Conservation (phyloP, 345 rosid species). For the Mallotus nudiflorus region DNA sequence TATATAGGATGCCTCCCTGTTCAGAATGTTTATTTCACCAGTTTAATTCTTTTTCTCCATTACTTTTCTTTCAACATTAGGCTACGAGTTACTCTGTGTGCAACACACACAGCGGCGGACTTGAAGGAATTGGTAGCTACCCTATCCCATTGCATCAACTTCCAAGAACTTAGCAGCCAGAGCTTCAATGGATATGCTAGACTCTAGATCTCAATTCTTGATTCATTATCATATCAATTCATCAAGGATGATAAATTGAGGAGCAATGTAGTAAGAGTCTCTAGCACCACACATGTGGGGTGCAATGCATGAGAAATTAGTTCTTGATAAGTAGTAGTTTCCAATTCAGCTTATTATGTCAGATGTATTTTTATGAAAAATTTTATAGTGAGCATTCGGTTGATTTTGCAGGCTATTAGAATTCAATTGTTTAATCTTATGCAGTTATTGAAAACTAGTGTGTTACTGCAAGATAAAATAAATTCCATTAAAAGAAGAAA, state of each 20-base stretch:
- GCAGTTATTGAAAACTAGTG: not conserved
- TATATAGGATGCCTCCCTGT: not conserved
- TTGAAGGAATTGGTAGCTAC: constrained; percentile 68
- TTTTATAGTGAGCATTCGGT: not conserved
- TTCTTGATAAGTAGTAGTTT: not conserved
- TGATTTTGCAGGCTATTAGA: not conserved
- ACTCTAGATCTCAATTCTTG: constrained; percentile 17
- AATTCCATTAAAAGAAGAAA: too few relatives aligned
- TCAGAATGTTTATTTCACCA: not conserved
- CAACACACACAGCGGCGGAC: constrained; percentile 74
- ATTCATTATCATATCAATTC: not conserved
- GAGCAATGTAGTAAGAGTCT: not conserved
- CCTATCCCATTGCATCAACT: constrained; percentile 52
- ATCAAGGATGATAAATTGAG: not conserved
- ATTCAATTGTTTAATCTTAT: not conserved
- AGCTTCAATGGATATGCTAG: constrained; percentile 18
- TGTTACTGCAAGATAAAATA: too few relatives aligned
- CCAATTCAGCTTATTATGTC: not conserved
- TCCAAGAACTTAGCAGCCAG: constrained; percentile 34
- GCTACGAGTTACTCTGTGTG: constrained; percentile 72
- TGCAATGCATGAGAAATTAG: not conserved
- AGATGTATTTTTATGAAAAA: not conserved
- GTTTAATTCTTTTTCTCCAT: not conserved
- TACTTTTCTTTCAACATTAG: constrained; percentile 26
- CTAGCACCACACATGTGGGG: not conserved